Percentiles rank a stretch among this genome's conserved stretches.
These are phyloP conservation scores for Pestalotiopsis sp. DNA, from an alignment of 2,329 filamentous ascomycete species.

Conservation along the genomic window DNA sequence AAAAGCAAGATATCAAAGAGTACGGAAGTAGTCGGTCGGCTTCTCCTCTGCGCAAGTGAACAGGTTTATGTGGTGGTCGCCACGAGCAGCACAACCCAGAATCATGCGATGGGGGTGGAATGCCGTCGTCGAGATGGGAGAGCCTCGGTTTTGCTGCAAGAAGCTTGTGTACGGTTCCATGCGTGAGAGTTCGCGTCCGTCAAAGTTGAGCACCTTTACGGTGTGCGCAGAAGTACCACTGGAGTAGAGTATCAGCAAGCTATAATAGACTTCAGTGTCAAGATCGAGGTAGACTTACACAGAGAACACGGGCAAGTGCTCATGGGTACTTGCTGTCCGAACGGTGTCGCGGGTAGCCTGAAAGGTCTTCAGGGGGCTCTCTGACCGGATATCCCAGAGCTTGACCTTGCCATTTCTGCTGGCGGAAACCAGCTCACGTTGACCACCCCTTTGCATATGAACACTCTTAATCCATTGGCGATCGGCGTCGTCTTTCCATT, in stretches of 20 bases:
- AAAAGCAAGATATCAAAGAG: not conserved
- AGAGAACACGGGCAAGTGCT: constrained; percentile 94
- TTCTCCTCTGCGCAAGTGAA: constrained; percentile 67
- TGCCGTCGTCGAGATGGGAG: constrained; percentile 83
- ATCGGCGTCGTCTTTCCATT: constrained; percentile 87
- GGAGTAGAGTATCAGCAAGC: constrained; percentile 11
- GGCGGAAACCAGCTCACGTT: constrained; percentile 87
- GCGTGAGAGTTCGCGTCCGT: constrained; percentile 75
- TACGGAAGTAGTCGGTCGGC: constrained; percentile 8
- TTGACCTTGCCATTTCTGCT: constrained; percentile 92
- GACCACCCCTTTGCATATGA: constrained; percentile 93
- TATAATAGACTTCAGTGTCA: constrained; percentile 27
- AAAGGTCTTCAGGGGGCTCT: constrained; percentile 73
- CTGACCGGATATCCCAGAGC: constrained; percentile 94
- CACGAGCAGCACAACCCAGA: constrained; percentile 82
- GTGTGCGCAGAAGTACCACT: constrained; percentile 87
- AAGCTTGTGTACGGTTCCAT: constrained; percentile 92
- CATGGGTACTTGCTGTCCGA: constrained; percentile 87
- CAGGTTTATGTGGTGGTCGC: constrained; percentile 89
- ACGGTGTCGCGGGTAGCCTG: constrained; percentile 77
- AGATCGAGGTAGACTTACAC: constrained; percentile 63
- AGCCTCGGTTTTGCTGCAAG: constrained; percentile 76
- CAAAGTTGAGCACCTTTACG: constrained; percentile 91
- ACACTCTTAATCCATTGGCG: constrained; percentile 95
- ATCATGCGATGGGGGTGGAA: constrained; percentile 96